Evolutionary conservation across 805 yeast genomes (phyloP), one percentile per base, ranked within the genome.

Genomic region (Saccharomyces jurei): DNA sequence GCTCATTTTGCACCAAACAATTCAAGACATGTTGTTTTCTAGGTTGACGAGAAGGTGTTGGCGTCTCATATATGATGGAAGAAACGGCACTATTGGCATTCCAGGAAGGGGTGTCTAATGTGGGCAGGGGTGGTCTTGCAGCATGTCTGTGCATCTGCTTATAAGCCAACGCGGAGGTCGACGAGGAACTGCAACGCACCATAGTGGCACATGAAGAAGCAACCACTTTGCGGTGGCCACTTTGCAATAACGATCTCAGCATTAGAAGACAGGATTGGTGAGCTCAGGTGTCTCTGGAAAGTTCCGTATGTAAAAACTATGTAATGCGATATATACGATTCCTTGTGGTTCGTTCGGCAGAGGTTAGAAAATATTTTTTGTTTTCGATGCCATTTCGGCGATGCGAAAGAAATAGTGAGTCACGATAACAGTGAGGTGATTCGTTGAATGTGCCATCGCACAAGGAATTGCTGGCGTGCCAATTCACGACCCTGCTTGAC

Each of bases 1-100:
- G 98, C 74, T 94, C 99, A 72, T 94, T 92, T 74, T 94, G 98
- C 17, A 94, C 99, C 68, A 94, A 79, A 76, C 99, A 94, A 79
- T 92, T 94, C 70, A 94, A 79, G 48, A 94, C 95, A 65, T 94
- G 99, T 66, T 87, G 87, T 61, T 86, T 84, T 62, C 80, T 77
- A 46, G 90, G 88, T 41, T 85, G 81, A 48, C 60, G 69, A 22
- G 73, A 67, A 13, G 77, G 79, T 21, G 74, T 62, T 50, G 81
- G 99, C 2, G 96, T 89, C 71, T 94, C 98, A 74, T 91, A 92
- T 60, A 94, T 77, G 62, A 94, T 94, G 11, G 97, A 89, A 11
- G 96, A 87, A 47, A 94, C 97, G 6, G 98, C 99, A 48, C 96
- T 87, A 61, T 88, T 87, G n/a, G 96, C 95, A 41, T 94, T 86